These are phyloP conservation scores for Phoma herbarum DNA, from an alignment of 2,329 filamentous ascomycete species.

Conservation along the genomic window DNA sequence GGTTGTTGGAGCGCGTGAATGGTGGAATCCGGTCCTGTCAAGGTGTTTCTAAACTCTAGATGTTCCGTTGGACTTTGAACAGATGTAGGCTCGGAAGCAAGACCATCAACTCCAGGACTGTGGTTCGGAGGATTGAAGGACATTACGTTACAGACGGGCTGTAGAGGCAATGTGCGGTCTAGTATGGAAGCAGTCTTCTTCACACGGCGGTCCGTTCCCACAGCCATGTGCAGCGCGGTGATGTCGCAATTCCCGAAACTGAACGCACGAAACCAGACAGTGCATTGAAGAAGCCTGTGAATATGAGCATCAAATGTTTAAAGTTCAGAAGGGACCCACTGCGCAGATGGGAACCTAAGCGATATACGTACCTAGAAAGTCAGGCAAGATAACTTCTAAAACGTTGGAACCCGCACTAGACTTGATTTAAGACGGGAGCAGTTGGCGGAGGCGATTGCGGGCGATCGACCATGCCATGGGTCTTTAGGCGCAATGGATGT, in stretches of 20 bases:
- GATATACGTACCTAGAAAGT: constrained; percentile 42
- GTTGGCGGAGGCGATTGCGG: constrained; percentile 43
- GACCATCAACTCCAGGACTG: constrained; percentile 39
- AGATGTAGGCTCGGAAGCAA: constrained; percentile 34
- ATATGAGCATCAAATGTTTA: constrained; percentile 43
- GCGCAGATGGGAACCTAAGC: constrained; percentile 32
- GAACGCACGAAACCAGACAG: constrained; percentile 32
- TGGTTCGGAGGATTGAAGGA: constrained; percentile 45
- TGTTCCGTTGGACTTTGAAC: constrained; percentile 35
- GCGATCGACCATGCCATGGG: constrained; percentile 47
- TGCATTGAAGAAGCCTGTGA: constrained; percentile 42
- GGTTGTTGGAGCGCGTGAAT: constrained; percentile 36
- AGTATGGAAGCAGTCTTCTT: constrained; percentile 47
- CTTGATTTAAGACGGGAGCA: constrained; percentile 40
- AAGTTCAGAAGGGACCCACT: constrained; percentile 35
- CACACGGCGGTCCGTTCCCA: constrained; percentile 48
- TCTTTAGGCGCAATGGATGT: constrained; percentile 40
- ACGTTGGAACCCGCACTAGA: constrained; percentile 50
- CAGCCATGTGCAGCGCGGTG: constrained; percentile 50
- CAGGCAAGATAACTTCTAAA: constrained; percentile 43
- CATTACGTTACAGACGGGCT: constrained; percentile 46
- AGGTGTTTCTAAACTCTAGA: constrained; percentile 31
- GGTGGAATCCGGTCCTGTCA: constrained; percentile 29
- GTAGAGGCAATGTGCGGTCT: constrained; percentile 46
- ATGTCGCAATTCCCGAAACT: constrained; percentile 40